Evolutionary conservation across 331 rosid genomes (phyloP).

Genomic region (Quercus tomentella): DNA sequence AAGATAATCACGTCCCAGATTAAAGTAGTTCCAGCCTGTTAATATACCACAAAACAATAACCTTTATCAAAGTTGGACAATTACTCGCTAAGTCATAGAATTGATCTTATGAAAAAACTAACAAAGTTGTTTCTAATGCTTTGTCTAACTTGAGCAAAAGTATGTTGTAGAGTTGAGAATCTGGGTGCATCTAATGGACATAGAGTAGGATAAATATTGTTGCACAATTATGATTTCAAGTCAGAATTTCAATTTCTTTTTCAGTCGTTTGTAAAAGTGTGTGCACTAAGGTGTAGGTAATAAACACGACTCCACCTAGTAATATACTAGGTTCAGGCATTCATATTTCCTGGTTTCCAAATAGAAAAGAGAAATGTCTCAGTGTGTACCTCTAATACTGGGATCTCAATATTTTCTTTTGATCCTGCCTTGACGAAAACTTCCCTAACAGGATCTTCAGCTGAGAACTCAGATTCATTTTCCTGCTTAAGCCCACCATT

Average conservation of each 20-base stretch:
- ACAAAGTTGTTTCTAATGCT: neutral
- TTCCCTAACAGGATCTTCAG: conserved; percentile 48
- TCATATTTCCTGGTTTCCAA: neutral
- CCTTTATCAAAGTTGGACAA: neutral
- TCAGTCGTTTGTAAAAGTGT: too few species aligned
- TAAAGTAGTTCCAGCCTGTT: conserved; percentile 52
- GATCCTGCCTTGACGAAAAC: conserved; percentile 63
- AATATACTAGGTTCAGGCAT: too few species aligned
- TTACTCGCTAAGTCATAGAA: neutral
- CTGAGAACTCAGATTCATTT: conserved; percentile 54
- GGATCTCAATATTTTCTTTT: conserved; percentile 62
- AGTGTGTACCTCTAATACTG: conserved; percentile 53
- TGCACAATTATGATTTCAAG: too few species aligned
- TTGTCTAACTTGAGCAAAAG: neutral
- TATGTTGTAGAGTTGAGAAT: neutral
- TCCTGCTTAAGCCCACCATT: conserved; percentile 88
- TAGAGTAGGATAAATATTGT: too few species aligned
- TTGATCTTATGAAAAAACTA: neutral
- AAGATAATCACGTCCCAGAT: conserved; percentile 73
- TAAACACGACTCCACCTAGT: too few species aligned
- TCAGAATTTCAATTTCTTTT: too few species aligned
- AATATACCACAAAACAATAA: neutral
- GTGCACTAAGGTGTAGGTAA: too few species aligned
- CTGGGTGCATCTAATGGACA: too few species aligned
- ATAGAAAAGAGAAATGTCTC: neutral